Base-by-base conservation (phyloP, 257 asterid genomes). In the Ajuga chamaepitys region DNA sequence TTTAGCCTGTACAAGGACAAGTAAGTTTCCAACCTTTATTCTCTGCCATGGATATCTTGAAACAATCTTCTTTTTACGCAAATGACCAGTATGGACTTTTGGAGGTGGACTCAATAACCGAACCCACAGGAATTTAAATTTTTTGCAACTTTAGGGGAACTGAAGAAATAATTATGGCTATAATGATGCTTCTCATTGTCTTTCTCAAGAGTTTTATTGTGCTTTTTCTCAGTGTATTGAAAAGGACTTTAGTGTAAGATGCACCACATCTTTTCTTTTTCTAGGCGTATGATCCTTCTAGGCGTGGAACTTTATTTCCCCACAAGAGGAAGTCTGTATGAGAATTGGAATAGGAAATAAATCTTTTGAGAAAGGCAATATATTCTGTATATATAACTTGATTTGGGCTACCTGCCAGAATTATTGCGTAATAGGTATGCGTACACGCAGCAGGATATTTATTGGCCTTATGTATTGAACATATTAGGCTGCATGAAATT, bases 1-100 rank as follows among this genome's bases (percentile, higher is more conserved):
- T 89, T 89, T 75, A 89, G 88, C 84, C 75, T 93, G 73, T 93
- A 93, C 78, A 87, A 87, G 77, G 87, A 78, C 76, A 84, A 82
- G 97, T 93, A 75, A 87, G 98, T 73, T 51, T 74, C 37, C 38
- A 10, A 10, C 57, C 46, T 14, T 52, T 28, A 52, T 75, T 37
- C 28, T 64, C 65, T 38, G 61, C 32, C 34, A 52, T 22, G 24
- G 38, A 41, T 42, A 42, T 24, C 0, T 4, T 16, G 12, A 62
- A 37, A 9, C 34, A 17, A 56, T 25, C 8, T 46, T 65, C 21
- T 47, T 20, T 18, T 16, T 53, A 18, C 7, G 3, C 9, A 41
- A 7, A 26, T 20, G n/a, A 21, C 12, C 46, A 56, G 8, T 32
- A 2, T 45, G 50, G 42, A 44, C 51, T 51, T 56, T 2, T 53